Evolutionary conservation across 2,329 filamentous ascomycete species (phyloP), one percentile per base, ranked within the genome.

Genomic region (Microdochium trichocladiopsis): DNA sequence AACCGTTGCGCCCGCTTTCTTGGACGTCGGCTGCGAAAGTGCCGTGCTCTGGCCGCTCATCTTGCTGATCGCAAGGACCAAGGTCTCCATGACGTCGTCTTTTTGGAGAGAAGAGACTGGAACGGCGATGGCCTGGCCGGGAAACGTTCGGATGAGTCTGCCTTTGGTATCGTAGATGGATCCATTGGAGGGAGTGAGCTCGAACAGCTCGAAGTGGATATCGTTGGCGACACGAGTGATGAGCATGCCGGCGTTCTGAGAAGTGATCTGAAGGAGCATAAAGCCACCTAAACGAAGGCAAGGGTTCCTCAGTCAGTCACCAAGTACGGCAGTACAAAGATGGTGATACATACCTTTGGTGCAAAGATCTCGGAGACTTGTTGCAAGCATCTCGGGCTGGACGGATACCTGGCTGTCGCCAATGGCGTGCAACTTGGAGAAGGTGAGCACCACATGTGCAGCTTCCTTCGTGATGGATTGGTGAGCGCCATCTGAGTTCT

Each of bases 171-270:
- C 22, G 23, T 64, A 61, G 2, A 67, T 62, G 0, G 51, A 54
- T 0, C 49, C 0, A 37, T 69, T 66, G 0, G 45, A 24, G 0
- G 68, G 61, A 0, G 61, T 62, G 0, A 72, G 50, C 49, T 72
- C 70, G 41, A 72, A 71, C 0, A 61, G 49, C 28, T 72, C 64
- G 25, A 72, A 57, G 2, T 57, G 22, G 12, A 68, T 50, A 3
- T 49, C 49, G 3, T 56, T n/a, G 2, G 28, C 25, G 3, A 36
- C 25, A 18, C 51, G 61, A 22, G 53, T 57, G 25, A 70, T 57
- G 2, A 72, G 21, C 0, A 72, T 24, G 1, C 62, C 70, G 0
- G 67, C 66, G 50, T 73, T 73, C 51, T 72, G 69, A 1, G 53
- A 57, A 4, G 49, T 33, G n/a, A 72, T 50, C 31, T 67, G 54